Percentiles rank a stretch among this genome's conserved stretches.
Evolutionary conservation across 306 rosid genomes (phyloP).

Genomic region (Parietaria judaica): DNA sequence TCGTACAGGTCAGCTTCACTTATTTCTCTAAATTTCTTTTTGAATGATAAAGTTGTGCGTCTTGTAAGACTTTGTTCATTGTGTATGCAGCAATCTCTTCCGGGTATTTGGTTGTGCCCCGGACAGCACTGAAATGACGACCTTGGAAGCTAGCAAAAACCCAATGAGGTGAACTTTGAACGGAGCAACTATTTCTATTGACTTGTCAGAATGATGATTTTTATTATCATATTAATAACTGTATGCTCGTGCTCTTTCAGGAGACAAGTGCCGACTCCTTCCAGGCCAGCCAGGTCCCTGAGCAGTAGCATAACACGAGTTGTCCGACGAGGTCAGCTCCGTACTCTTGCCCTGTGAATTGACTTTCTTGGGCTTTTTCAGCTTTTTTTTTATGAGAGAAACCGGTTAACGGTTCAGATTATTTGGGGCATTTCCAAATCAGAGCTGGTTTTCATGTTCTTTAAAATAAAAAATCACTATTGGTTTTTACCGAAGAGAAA

Average conservation of each 20-base stretch:
- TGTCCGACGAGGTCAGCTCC: conserved; percentile 73
- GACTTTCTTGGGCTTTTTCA: not conserved
- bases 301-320: conserved; percentile 88
- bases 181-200: not conserved
- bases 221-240: not conserved
- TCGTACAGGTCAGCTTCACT: conserved; percentile 68
- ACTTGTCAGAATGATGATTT: not conserved
- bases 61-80: conserved; percentile 23
- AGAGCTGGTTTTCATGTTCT: no score
- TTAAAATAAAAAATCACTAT: no score
- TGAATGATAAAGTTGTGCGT: conserved; percentile 5
- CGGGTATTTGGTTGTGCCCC: conserved; percentile 78
- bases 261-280: conserved; percentile 90
- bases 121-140: conserved; percentile 68
- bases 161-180: conserved; percentile 71
- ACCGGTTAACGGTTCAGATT: no score
- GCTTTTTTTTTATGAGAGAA: no score
- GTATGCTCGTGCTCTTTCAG: conserved; percentile 29
- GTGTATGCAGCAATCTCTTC: conserved; percentile 78
- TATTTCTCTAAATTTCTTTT: conserved; percentile 14
- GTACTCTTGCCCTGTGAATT: not conserved
- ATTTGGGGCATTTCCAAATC: no score
- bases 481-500: no score
- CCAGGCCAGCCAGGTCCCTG: conserved; percentile 90
- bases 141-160: conserved; percentile 97